A percentile compares a stretch with the other conserved stretches of the same genome.
Evolutionary conservation across 2,329 filamentous ascomycete species (phyloP).

Genomic region (Fusarium sp.): DNA sequence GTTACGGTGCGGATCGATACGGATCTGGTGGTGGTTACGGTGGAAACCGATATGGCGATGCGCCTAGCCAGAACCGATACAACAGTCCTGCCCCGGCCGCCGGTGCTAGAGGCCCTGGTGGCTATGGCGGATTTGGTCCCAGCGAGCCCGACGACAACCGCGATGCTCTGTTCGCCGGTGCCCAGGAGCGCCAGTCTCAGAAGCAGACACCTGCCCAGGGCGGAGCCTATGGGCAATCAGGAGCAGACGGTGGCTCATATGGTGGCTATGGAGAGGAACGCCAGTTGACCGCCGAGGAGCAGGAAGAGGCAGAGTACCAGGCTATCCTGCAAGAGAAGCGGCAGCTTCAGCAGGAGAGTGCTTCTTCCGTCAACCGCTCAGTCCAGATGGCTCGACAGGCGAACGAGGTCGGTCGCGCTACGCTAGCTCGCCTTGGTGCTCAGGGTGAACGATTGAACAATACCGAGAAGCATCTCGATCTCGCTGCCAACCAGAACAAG

Average conservation of each 20-base stretch:
- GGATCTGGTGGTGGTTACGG: conserved; percentile 60
- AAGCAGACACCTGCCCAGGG: conserved; percentile 43
- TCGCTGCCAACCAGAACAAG: conserved; percentile 77
- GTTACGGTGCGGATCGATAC: conserved; percentile 63
- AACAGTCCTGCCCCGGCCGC: conserved; percentile 50
- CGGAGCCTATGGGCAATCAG: conserved; percentile 41
- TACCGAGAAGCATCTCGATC: conserved; percentile 82
- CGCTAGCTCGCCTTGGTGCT: conserved; percentile 74
- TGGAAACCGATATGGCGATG: conserved; percentile 60
- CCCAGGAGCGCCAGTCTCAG: conserved; percentile 58
- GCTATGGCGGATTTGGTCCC: conserved; percentile 67
- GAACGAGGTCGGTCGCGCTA: conserved; percentile 68
- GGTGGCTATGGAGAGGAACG: conserved; percentile 71
- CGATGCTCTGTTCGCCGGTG: conserved; percentile 69
- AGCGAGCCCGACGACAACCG: conserved; percentile 61
- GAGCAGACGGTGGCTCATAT: conserved; percentile 46
- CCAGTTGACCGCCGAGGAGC: conserved; percentile 80
- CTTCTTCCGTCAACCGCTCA: conserved; percentile 51
- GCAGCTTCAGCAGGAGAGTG: conserved; percentile 79
- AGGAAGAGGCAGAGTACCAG: conserved; percentile 75
- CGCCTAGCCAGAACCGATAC: conserved; percentile 63
- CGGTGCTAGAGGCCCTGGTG: conserved; percentile 58
- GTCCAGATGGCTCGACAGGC: conserved; percentile 55
- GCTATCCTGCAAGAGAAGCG: conserved; percentile 62
- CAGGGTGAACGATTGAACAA: conserved; percentile 85